Percentiles rank a stretch among this genome's conserved stretches.
Conservation (phyloP, 805 yeast species). For the Cephaloascus fragrans region DNA sequence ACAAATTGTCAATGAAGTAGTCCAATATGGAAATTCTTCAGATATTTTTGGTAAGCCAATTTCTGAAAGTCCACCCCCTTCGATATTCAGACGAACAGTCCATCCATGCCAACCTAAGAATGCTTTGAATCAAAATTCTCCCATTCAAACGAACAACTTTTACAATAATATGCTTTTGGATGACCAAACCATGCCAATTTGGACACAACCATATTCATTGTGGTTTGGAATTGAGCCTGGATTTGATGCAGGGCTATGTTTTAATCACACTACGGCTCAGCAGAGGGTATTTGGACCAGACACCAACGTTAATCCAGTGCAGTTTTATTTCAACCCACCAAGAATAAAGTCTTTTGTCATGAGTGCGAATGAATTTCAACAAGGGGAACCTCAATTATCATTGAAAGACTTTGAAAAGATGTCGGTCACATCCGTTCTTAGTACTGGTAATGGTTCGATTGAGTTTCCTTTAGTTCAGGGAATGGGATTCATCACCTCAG, state of each 20-base stretch:
- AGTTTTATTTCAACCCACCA: constrained; percentile 61
- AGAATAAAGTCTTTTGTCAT: constrained; percentile 52
- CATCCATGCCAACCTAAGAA: constrained; percentile 3
- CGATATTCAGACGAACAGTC: constrained; percentile 20
- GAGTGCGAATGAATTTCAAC: constrained; percentile 32
- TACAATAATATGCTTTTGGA: constrained; percentile 65
- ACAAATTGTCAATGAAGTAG: neutral
- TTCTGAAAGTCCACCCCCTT: constrained; percentile 31
- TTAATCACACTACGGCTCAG: constrained; percentile 47
- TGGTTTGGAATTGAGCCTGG: constrained; percentile 47
- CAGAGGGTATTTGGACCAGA: constrained; percentile 69
- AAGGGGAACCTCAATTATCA: constrained; percentile 16
- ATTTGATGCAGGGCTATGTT: constrained; percentile 51
- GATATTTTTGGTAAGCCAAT: constrained; percentile 34
- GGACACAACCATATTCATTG: constrained; percentile 77
- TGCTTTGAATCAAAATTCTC: constrained; percentile 9
- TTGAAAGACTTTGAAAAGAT: constrained; percentile 7
- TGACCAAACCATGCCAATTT: constrained; percentile 56
- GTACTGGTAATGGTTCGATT: constrained; percentile 24
- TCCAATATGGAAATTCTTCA: constrained; percentile 1
- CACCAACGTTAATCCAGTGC: constrained; percentile 37
- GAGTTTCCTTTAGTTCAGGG: constrained; percentile 69
- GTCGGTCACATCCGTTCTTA: constrained; percentile 14
- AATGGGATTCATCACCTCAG: constrained; percentile 69
- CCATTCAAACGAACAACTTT: constrained; percentile 71